Percentiles rank a stretch among this genome's conserved stretches.
Conservation (phyloP, 495 filamentous ascomycete species). For the Coniosporium apollinis region DNA sequence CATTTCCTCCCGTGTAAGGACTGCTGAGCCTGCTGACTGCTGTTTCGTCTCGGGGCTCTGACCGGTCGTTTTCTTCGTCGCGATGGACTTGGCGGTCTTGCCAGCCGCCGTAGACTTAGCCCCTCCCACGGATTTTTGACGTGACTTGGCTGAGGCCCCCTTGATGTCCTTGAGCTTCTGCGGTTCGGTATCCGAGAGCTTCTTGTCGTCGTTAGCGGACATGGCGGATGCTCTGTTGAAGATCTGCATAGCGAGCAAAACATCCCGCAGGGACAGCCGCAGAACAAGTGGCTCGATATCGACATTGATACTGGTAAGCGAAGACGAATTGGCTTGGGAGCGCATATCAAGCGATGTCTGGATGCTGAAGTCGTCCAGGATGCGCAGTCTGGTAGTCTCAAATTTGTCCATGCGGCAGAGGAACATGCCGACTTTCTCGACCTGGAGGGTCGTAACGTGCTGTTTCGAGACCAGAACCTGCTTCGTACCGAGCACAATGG, state of each 20-base stretch:
- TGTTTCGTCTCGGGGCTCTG: conserved; percentile 11
- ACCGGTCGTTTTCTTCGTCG: conserved; percentile 19
- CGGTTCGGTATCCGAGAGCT: conserved; percentile 33
- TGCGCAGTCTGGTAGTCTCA: conserved; percentile 68
- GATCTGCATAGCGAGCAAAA: conserved; percentile 84
- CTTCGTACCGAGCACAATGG: conserved; percentile 88
- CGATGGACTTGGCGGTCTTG: conserved; percentile 27
- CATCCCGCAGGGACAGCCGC: conserved; percentile 80
- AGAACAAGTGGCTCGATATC: conserved; percentile 89
- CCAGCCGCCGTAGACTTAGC: conserved; percentile 45
- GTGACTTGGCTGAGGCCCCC: conserved; percentile 19
- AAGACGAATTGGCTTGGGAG: conserved; percentile 44
- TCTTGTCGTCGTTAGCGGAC: conserved; percentile 34
- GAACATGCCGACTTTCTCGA: conserved; percentile 93
- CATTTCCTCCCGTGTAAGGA: conserved; percentile 67
- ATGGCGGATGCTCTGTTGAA: conserved; percentile 84
- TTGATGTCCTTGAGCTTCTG: conserved; percentile 54
- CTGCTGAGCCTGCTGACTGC: conserved; percentile 34
- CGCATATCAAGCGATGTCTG: conserved; percentile 75
- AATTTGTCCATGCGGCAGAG: conserved; percentile 96
- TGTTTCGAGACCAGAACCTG: conserved; percentile 86
- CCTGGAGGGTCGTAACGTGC: conserved; percentile 80
- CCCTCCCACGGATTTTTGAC: conserved; percentile 41
- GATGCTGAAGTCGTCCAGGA: conserved; percentile 88
- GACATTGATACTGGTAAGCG: conserved; percentile 61